Conservation (phyloP, 371 early-diverging fungal genomes). For the Mortierella sp. region DNA sequence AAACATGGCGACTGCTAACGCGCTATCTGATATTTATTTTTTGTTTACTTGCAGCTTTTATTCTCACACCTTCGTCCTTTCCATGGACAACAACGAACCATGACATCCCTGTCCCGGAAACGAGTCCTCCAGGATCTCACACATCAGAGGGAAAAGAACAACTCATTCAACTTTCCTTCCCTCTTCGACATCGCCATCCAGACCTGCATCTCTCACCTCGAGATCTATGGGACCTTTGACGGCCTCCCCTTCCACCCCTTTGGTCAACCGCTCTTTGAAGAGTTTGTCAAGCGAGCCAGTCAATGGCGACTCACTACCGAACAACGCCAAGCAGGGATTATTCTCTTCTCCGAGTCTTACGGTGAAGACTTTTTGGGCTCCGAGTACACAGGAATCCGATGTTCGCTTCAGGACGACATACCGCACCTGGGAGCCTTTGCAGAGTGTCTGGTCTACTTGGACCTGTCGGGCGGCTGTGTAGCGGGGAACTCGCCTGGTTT, state of each 20-base stretch:
- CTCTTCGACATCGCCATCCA: constrained; percentile 39
- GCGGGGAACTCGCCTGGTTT: constrained; percentile 8
- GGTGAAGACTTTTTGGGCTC: constrained; percentile 29
- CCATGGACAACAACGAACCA: not conserved
- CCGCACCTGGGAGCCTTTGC: constrained; percentile 30
- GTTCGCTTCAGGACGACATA: constrained; percentile 30
- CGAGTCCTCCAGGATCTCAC: constrained; percentile 27
- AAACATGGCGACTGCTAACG: constrained; percentile 5
- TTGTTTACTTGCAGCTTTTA: not conserved
- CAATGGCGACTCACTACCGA: constrained; percentile 42
- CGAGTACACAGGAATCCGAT: constrained; percentile 42
- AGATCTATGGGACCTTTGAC: constrained; percentile 39
- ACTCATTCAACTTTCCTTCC: constrained; percentile 24
- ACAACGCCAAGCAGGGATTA: constrained; percentile 40
- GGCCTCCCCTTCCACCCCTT: constrained; percentile 40
- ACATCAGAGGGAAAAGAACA: constrained; percentile 4
- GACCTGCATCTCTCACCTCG: constrained; percentile 38
- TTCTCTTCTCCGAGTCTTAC: constrained; percentile 47
- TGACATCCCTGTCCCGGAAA: constrained; percentile 29
- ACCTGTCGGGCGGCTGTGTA: constrained; percentile 36
- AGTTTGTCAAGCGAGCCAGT: constrained; percentile 20
- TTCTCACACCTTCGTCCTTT: not conserved
- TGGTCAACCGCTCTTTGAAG: constrained; percentile 40
- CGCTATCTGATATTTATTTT: not conserved
- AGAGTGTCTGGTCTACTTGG: constrained; percentile 49